Percentiles rank a stretch among this genome's conserved stretches.
phyloP scores from a whole-genome alignment of 2,329 filamentous ascomycete species.

The Alternaria sp. region DNA sequence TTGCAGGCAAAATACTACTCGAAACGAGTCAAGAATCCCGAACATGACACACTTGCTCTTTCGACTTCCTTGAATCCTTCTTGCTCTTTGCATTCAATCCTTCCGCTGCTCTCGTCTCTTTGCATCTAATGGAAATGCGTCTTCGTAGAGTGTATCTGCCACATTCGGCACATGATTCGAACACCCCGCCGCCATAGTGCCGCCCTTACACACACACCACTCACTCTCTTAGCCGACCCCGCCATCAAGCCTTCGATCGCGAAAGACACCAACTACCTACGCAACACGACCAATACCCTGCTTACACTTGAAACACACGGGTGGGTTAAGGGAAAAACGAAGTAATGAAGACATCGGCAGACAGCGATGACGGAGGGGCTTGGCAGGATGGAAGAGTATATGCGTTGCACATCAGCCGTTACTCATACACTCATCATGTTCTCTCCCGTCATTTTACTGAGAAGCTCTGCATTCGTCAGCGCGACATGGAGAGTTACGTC shows the following conservation, averaged over 20 bases:
- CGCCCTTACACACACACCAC: slow-evolving; percentile 23
- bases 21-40: not conserved
- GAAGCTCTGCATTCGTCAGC: slow-evolving; percentile 5
- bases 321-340: slow-evolving; percentile 25
- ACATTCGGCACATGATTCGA: slow-evolving; percentile 14
- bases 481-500: not conserved
- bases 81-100: not conserved
- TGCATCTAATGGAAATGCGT: not conserved
- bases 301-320: slow-evolving; percentile 38
- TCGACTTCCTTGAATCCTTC: not conserved
- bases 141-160: slow-evolving; percentile 13
- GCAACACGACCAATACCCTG: slow-evolving; percentile 23
- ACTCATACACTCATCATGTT: slow-evolving; percentile 21
- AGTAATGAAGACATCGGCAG: slow-evolving; percentile 1
- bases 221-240: slow-evolving; percentile 28
- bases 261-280: slow-evolving; percentile 34
- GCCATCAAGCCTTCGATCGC: slow-evolving; percentile 29
- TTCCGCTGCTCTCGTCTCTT: not conserved
- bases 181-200: slow-evolving; percentile 25
- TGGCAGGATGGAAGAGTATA: slow-evolving; percentile 15
- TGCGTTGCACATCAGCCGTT: slow-evolving; percentile 16
- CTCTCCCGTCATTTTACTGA: slow-evolving; percentile 10
- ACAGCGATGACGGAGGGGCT: slow-evolving; percentile 17
- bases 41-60: not conserved
- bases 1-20: not conserved